phyloP scores from a whole-genome alignment of 2,329 filamentous ascomycete species.

The Sarocladium brachiariae region DNA sequence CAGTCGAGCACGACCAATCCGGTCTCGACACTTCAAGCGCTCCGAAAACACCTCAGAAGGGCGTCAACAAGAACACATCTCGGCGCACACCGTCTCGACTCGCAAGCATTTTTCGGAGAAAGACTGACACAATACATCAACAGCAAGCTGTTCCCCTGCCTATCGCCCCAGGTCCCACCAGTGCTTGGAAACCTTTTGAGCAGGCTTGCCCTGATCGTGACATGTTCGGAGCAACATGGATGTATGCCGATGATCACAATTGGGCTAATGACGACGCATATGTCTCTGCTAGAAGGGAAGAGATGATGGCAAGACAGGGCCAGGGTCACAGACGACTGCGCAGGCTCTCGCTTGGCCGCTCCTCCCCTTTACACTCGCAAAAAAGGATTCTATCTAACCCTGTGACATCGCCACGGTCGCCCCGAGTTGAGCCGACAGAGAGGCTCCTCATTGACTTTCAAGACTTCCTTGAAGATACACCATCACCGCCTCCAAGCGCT shows the following conservation, averaged over 20 bases:
- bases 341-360: neutral
- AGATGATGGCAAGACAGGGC: neutral
- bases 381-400: neutral
- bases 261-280: neutral
- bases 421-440: neutral
- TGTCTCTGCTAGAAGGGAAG: neutral
- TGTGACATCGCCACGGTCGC: neutral
- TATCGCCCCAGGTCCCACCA: neutral
- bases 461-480: neutral
- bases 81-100: constrained; percentile 1
- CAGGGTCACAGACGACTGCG: neutral
- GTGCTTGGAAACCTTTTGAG: constrained; percentile 1
- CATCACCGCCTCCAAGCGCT: neutral
- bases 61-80: neutral
- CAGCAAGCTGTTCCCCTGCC: neutral
- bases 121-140: neutral
- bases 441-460: neutral
- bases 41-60: neutral
- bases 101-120: neutral
- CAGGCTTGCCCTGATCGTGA: neutral
- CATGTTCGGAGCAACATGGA: constrained; percentile 4
- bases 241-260: constrained; percentile 1
- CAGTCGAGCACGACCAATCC: neutral
- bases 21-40: neutral
- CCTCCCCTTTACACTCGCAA: neutral